These are phyloP conservation scores for Aspergillus hortae DNA, from an alignment of 2,329 filamentous ascomycete species.

Conservation along the genomic window DNA sequence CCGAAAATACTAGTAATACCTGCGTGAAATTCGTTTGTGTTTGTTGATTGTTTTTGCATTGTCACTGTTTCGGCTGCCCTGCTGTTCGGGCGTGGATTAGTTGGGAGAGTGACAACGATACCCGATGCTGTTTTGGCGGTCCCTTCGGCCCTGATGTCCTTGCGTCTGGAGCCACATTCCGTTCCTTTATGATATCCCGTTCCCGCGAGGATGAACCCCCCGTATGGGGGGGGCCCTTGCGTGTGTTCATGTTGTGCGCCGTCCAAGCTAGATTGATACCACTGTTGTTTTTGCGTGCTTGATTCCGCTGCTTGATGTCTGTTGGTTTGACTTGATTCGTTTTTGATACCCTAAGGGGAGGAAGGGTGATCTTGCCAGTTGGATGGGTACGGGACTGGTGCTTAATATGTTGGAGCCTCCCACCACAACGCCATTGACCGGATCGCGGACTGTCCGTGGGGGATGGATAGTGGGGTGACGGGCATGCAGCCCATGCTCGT, in stretches of 20 bases:
- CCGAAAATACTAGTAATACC: slow-evolving; percentile 1
- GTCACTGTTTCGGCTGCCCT: slow-evolving; percentile 17
- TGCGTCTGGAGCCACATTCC: slow-evolving; percentile 19
- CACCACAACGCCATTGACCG: slow-evolving; percentile 20
- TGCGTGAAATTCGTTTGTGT: background rate
- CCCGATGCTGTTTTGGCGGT: slow-evolving; percentile 26
- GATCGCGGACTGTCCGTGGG: slow-evolving; percentile 18
- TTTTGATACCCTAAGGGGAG: slow-evolving; percentile 35
- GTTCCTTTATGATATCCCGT: slow-evolving; percentile 33
- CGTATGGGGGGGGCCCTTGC: slow-evolving; percentile 8
- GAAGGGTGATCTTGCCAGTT: slow-evolving; percentile 23
- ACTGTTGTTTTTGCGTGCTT: slow-evolving; percentile 29
- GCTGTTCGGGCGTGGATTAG: slow-evolving; percentile 8
- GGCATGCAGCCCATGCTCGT: slow-evolving; percentile 13
- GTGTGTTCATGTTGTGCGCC: slow-evolving; percentile 25
- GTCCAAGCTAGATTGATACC: slow-evolving; percentile 36
- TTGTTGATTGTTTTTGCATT: slow-evolving; percentile 19
- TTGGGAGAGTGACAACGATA: slow-evolving; percentile 29
- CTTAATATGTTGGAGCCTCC: slow-evolving; percentile 13
- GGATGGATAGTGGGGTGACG: slow-evolving; percentile 11
- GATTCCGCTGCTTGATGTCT: slow-evolving; percentile 18
- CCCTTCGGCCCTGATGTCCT: slow-evolving; percentile 20
- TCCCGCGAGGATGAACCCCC: slow-evolving; percentile 26
- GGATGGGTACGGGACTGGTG: slow-evolving; percentile 15
- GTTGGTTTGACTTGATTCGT: slow-evolving; percentile 15